Evolutionary conservation across 2,329 filamentous ascomycete species (phyloP).

Genomic region (Verticillium klebahnii): DNA sequence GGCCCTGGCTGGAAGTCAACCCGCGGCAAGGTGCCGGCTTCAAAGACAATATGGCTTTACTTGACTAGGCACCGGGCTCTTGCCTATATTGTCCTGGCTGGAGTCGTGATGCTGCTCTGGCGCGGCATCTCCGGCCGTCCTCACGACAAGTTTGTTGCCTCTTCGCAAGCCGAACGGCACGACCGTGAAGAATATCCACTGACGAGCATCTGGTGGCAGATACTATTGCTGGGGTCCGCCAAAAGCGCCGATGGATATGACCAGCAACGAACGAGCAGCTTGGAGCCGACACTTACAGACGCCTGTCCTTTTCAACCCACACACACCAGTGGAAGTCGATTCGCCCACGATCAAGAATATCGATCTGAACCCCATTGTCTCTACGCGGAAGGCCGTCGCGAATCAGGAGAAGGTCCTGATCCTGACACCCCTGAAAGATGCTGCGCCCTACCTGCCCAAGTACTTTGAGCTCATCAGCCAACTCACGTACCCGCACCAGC

Average conservation of each 20-base stretch:
- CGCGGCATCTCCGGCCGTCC: slow-evolving; percentile 76
- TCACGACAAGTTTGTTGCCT: slow-evolving; percentile 67
- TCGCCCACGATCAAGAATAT: slow-evolving; percentile 72
- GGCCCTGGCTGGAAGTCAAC: slow-evolving; percentile 84
- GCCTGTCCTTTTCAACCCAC: slow-evolving; percentile 94
- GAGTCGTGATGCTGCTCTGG: slow-evolving; percentile 79
- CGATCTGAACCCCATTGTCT: slow-evolving; percentile 79
- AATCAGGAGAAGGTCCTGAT: slow-evolving; percentile 89
- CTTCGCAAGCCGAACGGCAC: background rate
- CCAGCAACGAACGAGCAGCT: slow-evolving; percentile 79
- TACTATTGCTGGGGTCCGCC: slow-evolving; percentile 97
- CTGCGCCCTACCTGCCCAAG: slow-evolving; percentile 73
- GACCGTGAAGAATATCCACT: background rate
- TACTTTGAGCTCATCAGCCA: slow-evolving; percentile 91
- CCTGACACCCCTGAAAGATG: slow-evolving; percentile 89
- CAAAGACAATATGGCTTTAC: slow-evolving; percentile 64
- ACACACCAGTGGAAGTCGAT: slow-evolving; percentile 82
- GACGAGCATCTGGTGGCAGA: slow-evolving; percentile 40
- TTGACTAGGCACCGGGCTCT: slow-evolving; percentile 76
- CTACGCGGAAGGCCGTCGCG: slow-evolving; percentile 69
- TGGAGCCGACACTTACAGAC: slow-evolving; percentile 89
- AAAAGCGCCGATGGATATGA: slow-evolving; percentile 96
- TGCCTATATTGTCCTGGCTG: slow-evolving; percentile 64
- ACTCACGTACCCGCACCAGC: slow-evolving; percentile 87
- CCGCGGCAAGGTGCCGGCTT: slow-evolving; percentile 75